These are phyloP conservation scores for Raddia distichophylla DNA, from an alignment of 176 grass and related monocot species.

Conservation along the genomic window DNA sequence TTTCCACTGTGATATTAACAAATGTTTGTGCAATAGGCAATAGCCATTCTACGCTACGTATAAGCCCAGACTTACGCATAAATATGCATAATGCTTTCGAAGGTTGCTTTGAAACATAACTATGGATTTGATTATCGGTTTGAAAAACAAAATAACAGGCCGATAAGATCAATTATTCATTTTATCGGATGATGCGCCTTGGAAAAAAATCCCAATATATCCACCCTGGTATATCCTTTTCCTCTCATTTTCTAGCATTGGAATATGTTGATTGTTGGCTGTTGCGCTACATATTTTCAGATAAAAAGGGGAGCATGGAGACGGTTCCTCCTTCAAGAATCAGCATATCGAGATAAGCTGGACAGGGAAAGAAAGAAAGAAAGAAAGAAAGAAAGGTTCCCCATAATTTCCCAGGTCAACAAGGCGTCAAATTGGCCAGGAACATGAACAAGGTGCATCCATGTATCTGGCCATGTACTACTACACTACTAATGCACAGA, in stretches of 20 bases:
- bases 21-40: not conserved
- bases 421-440: constrained; percentile 9
- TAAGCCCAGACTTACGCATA: not conserved
- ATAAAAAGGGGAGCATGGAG: constrained; percentile 40
- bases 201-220: not conserved
- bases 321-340: constrained; percentile 26
- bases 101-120: not conserved
- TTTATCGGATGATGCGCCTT: too few species aligned
- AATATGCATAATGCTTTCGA: not conserved
- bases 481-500: not conserved
- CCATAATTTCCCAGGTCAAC: not conserved
- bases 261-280: constrained; percentile 21
- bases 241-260: not conserved
- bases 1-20: too few species aligned
- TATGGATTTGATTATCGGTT: too few species aligned
- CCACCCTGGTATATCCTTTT: not conserved
- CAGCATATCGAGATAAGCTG: constrained; percentile 18
- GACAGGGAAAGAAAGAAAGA: constrained; percentile 36
- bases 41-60: not conserved
- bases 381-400: constrained; percentile 23
- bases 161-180: too few species aligned
- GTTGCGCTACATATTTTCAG: constrained; percentile 22
- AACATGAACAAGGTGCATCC: constrained; percentile 46
- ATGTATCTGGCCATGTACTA: constrained; percentile 38
- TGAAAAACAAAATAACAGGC: too few species aligned